Conservation (phyloP, 768 basidiomycete genomes). For the Calocera viscosa region DNA sequence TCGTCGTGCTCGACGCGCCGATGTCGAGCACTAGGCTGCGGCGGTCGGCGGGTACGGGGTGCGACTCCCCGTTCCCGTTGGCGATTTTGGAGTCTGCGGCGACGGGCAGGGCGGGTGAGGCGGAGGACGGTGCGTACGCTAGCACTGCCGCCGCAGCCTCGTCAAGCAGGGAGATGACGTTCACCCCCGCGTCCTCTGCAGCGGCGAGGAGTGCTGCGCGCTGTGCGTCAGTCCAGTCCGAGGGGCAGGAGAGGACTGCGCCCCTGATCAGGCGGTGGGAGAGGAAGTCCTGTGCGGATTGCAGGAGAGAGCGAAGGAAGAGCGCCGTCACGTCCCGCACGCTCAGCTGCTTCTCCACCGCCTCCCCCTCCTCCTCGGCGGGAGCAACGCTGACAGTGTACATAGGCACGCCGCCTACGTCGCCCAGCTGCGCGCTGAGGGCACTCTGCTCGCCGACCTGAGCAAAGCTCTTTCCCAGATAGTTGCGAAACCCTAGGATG, state of each 20-base stretch:
- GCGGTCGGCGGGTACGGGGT: slow-evolving; percentile 37
- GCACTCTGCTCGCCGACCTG: slow-evolving; percentile 8
- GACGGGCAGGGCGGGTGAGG: slow-evolving; percentile 11
- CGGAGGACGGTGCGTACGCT: slow-evolving; percentile 25
- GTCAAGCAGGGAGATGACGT: slow-evolving; percentile 74
- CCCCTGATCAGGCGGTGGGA: slow-evolving; percentile 57
- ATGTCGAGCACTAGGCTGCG: slow-evolving; percentile 73
- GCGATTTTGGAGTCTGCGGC: slow-evolving; percentile 29
- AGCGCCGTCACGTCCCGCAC: slow-evolving; percentile 72
- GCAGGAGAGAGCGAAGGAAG: slow-evolving; percentile 71
- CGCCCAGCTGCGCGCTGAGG: neutral
- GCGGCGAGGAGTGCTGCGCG: slow-evolving; percentile 58
- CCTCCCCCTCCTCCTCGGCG: neutral
- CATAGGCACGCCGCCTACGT: neutral
- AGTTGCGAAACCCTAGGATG: slow-evolving; percentile 85
- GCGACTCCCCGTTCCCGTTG: slow-evolving; percentile 9
- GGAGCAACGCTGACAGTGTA: neutral
- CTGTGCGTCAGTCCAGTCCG: slow-evolving; percentile 59
- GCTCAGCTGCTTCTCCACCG: slow-evolving; percentile 49
- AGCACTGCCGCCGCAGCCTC: slow-evolving; percentile 66
- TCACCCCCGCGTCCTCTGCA: slow-evolving; percentile 66
- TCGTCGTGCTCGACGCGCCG: slow-evolving; percentile 57
- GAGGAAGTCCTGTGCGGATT: slow-evolving; percentile 84
- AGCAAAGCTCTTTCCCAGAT: slow-evolving; percentile 75
- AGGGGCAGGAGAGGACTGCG: slow-evolving; percentile 73